phyloP scores from a whole-genome alignment of 352 stramenopile species.

The Pythium vanterpoolii region DNA sequence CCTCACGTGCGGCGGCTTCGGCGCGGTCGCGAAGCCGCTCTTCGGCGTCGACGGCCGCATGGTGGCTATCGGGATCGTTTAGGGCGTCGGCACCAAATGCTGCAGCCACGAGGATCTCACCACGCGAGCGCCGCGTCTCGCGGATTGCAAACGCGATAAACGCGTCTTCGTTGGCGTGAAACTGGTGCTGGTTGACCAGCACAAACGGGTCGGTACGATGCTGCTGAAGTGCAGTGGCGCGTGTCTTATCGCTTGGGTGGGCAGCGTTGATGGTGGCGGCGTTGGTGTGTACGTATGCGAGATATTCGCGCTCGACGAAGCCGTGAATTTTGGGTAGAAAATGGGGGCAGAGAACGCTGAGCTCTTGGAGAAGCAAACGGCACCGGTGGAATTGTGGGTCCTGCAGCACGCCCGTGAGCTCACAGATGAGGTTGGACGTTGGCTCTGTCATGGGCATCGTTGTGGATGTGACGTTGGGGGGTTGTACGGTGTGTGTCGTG shows the following conservation, averaged over 20 bases:
- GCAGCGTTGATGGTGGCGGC: slow-evolving; percentile 32
- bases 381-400: slow-evolving; percentile 65
- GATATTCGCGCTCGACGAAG: slow-evolving; percentile 51
- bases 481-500: not conserved
- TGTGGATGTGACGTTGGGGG: not conserved
- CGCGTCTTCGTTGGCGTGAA: slow-evolving; percentile 53
- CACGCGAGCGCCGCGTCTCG: slow-evolving; percentile 44
- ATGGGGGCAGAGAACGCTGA: slow-evolving; percentile 44
- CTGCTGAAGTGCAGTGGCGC: slow-evolving; percentile 15
- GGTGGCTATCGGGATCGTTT: slow-evolving; percentile 14
- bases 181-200: slow-evolving; percentile 43
- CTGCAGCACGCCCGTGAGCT: slow-evolving; percentile 52
- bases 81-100: slow-evolving; percentile 37
- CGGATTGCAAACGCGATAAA: slow-evolving; percentile 53
- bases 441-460: not conserved
- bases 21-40: slow-evolving; percentile 46
- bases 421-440: slow-evolving; percentile 29
- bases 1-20: slow-evolving; percentile 39
- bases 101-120: slow-evolving; percentile 49
- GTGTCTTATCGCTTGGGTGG: slow-evolving; percentile 20
- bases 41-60: slow-evolving; percentile 40
- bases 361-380: slow-evolving; percentile 52
- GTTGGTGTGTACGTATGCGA: slow-evolving; percentile 34
- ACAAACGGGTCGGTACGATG: slow-evolving; percentile 43
- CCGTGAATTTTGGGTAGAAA: slow-evolving; percentile 51